Evolutionary conservation across 78 protist genomes (phyloP), one percentile per base, ranked within the genome.

Genomic region (Tieghemostelium lacteum): DNA sequence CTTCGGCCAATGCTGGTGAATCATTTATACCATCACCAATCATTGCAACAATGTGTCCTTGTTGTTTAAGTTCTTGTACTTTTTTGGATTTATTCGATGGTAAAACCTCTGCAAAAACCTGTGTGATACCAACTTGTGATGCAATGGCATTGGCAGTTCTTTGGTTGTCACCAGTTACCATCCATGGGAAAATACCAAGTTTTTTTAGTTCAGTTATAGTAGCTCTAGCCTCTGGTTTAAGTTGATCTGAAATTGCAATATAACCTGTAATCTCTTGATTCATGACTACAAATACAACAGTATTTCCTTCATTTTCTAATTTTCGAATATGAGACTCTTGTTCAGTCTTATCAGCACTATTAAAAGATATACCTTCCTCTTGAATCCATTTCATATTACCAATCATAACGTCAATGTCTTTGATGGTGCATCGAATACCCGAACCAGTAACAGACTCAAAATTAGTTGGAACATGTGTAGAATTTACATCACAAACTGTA

Each of bases 11-110:
- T 0, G 98, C 97, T 2, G 96, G 96, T 12, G 95, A 26, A 39
- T 97, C 98, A 63, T 97, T 97, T 71, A 96, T 94, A 50, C 98
- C 98, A 58, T 97, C 98, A 49, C 98, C 98, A 28, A 97, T 95
- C 95, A 97, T 95, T 2, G 97, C 97, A 12, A 95, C 97, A 19
- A 65, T 36, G 29, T 74, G 73, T 29, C 92, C 93, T 50, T 52
- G 33, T 61, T 64, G 92, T 80, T 95, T 96, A 62, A 97, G 78
- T 37, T 76, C 94, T 33, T 45, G 6, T 10, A 98, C 95, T 24
- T 54, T 24, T 34, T 85, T 83, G 0, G 95, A 91, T 88, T 98
- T 98, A 62, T 85, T 66, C 19, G 70, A 75, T 2, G 99, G 99
- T 40, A 95, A 73, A 3, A 87, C 97, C 66, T 96, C 96, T 8